Percentiles rank a stretch among this genome's conserved stretches.
Conservation (phyloP, 371 early-diverging fungal genomes). For the Mortierella sp. region DNA sequence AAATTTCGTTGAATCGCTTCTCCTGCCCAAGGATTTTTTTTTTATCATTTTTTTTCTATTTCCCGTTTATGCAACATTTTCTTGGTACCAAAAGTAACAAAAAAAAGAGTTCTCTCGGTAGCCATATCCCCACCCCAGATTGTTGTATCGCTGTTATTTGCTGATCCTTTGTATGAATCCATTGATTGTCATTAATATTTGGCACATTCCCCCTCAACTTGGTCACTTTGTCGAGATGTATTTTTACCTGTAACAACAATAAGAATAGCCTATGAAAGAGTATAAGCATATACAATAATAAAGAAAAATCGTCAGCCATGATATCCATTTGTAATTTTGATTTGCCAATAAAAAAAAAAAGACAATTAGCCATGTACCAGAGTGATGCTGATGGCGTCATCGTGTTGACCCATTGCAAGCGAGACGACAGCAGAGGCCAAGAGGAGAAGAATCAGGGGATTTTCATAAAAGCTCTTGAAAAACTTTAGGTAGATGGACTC, state of each 20-base stretch:
- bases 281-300: no score
- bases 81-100: no score
- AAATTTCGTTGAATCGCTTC: not conserved
- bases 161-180: not conserved
- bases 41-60: not conserved
- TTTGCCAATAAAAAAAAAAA: no score
- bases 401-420: constrained; percentile 86
- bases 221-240: not conserved
- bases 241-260: constrained; percentile 88
- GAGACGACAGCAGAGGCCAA: constrained; percentile 91
- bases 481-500: constrained; percentile 77
- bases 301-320: no score
- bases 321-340: no score
- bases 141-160: not conserved
- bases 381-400: constrained; percentile 95
- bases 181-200: not conserved
- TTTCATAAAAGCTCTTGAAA: constrained; percentile 70
- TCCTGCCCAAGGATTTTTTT: no score
- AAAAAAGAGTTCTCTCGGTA: no score
- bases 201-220: not conserved
- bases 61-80: not conserved
- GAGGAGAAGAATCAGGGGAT: constrained; percentile 90
- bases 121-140: not conserved
- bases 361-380: constrained; percentile 67
- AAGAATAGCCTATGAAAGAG: constrained; percentile 80